phyloP scores from a whole-genome alignment of 257 asterid genomes.

The Solanum pimpinellifolium region DNA sequence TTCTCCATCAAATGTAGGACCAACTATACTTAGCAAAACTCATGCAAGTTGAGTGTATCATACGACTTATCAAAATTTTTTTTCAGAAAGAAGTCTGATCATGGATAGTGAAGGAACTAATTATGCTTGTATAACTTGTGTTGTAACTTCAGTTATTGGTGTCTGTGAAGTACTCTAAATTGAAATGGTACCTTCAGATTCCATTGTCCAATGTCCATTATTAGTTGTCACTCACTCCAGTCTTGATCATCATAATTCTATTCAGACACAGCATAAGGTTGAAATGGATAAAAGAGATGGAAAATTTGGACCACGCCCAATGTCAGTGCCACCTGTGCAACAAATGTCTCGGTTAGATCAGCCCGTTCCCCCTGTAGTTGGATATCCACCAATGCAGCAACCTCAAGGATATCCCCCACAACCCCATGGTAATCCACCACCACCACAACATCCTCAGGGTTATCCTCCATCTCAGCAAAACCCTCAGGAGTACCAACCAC shows the following conservation, averaged over 20 bases:
- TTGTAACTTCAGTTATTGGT: background rate
- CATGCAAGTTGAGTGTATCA: background rate
- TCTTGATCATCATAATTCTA: background rate
- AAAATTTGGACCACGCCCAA: constrained; percentile 8
- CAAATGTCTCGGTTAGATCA: constrained; percentile 31
- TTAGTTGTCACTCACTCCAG: background rate
- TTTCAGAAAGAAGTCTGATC: background rate
- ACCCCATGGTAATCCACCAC: constrained; percentile 1
- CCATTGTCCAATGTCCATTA: background rate
- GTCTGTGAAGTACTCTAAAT: background rate
- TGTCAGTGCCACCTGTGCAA: constrained; percentile 23
- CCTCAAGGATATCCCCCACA: constrained; percentile 7
- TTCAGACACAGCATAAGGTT: constrained; percentile 34
- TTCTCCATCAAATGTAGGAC: background rate
- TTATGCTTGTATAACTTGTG: background rate
- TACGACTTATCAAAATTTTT: background rate
- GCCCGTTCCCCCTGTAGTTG: constrained; percentile 13
- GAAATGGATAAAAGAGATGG: constrained; percentile 38
- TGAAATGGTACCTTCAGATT: background rate
- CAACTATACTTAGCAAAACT: background rate
- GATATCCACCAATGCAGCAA: constrained; percentile 13
- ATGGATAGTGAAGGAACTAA: background rate
- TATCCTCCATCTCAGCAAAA: constrained; percentile 3
- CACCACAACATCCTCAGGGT: background rate
- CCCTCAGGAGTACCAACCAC: background rate